A percentile compares a stretch with the other conserved stretches of the same genome.
Conservation (phyloP, 2,329 filamentous ascomycete species). For the Tricladium varicosporioides region DNA sequence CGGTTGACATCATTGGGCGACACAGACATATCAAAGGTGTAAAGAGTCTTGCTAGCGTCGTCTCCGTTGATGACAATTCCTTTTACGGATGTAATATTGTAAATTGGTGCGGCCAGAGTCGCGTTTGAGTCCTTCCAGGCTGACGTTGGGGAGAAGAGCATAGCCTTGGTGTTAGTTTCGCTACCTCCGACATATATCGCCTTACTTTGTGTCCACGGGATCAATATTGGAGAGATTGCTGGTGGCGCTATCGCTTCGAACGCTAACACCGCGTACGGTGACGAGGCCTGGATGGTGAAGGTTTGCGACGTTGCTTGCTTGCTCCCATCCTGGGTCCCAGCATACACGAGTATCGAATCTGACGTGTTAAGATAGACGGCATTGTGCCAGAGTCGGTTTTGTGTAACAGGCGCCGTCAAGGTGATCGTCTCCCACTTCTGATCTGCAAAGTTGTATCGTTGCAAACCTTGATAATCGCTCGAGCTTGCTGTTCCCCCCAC, state of each 20-base stretch:
- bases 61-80: constrained; percentile 66
- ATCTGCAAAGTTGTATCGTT: constrained; percentile 59
- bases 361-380: constrained; percentile 70
- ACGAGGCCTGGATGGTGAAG: constrained; percentile 66
- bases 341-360: constrained; percentile 76
- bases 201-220: constrained; percentile 70
- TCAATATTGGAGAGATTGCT: constrained; percentile 65
- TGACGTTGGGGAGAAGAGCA: constrained; percentile 62
- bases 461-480: constrained; percentile 68
- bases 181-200: constrained; percentile 75
- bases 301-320: constrained; percentile 65
- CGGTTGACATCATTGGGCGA: constrained; percentile 75
- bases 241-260: constrained; percentile 60
- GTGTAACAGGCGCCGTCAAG: constrained; percentile 36
- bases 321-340: constrained; percentile 64
- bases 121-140: constrained; percentile 69
- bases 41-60: constrained; percentile 75
- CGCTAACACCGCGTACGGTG: constrained; percentile 62
- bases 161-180: constrained; percentile 63
- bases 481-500: constrained; percentile 67
- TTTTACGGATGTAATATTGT: constrained; percentile 58
- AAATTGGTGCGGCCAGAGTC: constrained; percentile 58
- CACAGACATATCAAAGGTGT: constrained; percentile 72
- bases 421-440: constrained; percentile 57
- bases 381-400: constrained; percentile 72